Conservation (phyloP, 208 protist species). For the Trypanosomatidae sp. region DNA sequence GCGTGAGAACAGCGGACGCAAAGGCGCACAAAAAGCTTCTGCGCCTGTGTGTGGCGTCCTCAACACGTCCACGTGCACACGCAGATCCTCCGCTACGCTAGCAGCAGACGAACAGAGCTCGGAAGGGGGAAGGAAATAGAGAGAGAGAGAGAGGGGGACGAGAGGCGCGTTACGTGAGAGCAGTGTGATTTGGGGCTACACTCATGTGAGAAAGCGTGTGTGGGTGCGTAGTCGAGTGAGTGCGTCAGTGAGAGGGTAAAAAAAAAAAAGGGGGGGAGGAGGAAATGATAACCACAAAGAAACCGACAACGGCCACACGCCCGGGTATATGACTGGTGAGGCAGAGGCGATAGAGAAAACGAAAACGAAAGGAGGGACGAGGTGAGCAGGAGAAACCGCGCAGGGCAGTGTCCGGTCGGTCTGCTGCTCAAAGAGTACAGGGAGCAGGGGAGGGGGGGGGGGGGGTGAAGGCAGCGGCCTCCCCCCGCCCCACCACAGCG, state of each 20-base stretch:
- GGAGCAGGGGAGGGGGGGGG: neutral
- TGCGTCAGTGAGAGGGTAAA: neutral
- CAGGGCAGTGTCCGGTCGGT: neutral
- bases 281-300: neutral
- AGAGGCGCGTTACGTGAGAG: neutral
- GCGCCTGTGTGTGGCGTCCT: no score
- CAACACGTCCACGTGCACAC: slow-evolving; percentile 1
- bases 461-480: neutral
- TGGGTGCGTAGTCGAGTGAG: neutral
- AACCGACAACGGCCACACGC: neutral
- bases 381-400: neutral
- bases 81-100: neutral
- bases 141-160: neutral
- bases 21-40: neutral
- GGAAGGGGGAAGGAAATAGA: neutral
- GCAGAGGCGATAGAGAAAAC: slow-evolving; percentile 3
- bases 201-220: neutral
- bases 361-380: neutral
- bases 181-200: neutral
- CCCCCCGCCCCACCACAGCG: neutral
- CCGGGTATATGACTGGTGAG: neutral
- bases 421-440: neutral
- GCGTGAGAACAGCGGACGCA: neutral
- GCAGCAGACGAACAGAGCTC: neutral
- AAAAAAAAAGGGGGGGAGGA: neutral